Base-by-base conservation (phyloP, 192 early-diverging fungal genomes). In the Entomortierella parvispora region DNA sequence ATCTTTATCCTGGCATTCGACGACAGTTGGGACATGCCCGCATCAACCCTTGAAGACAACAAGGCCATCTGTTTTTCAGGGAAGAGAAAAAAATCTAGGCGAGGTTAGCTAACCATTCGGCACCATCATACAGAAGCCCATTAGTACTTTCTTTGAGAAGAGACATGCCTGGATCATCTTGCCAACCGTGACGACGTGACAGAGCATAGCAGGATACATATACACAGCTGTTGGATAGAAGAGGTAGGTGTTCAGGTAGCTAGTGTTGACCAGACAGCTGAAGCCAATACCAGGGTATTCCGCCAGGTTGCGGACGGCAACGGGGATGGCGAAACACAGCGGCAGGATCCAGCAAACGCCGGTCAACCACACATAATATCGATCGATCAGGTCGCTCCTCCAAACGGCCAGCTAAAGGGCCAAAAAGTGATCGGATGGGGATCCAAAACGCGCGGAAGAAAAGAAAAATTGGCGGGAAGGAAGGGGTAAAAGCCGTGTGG, bases 291-390 rank as follows among this genome's bases (percentile, higher is more conserved):
- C 74, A 0, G 74, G 65, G 28, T 64, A 77, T 42, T 68, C 53
- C 4, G 74, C 67, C 15, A 64, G 18, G 29, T 62, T 68, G 32
- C 52, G 61, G 56, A 29, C 74, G 5, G 74, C 74, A 22, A 77
- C 49, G 18, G 74, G 65, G 40, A 77, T 77, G 3, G 74, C 74
- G 58, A 77, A 77, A 5, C 52, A 65, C 49, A 77, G 28, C 0
- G 74, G 74, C 32, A 77, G 62, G 47, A 77, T 23, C 74, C 74
- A 77, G n/a, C 65, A 68, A 34, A 77, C 64, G 22, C 29, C 66
- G 4, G 60, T 64, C 20, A 77, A 53, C 65, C 65, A 68, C 12
- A 15, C 31, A 43, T 77, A 77, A 28, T 77, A 51, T 0, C 66
- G 60, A 54, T 77, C 74, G 33, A 77, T 64, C n/a, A 77, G 49